Base-by-base conservation (phyloP, 2,329 filamentous ascomycete species). In the Fusarium domesticum region DNA sequence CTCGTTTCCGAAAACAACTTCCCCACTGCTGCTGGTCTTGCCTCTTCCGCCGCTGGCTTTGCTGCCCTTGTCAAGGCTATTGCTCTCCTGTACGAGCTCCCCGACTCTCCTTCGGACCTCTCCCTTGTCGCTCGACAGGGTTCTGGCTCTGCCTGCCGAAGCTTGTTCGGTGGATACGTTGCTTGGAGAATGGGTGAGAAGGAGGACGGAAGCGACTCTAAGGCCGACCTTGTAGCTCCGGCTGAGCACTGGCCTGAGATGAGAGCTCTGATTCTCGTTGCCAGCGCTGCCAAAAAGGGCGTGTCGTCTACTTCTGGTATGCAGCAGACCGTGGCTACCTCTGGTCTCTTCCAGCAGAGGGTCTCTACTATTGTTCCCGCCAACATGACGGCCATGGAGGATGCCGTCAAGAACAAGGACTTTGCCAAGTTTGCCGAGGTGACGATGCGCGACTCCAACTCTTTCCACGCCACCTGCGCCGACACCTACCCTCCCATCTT, bases 1-100 rank as follows among this genome's bases (percentile, higher is more conserved):
- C 85, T 98, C 55, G 90, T 96, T 44, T 93, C 88, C 45, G 87
- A 93, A 74, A 98, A 98, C 79, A 98, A 98, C 78, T 98, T 98
- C 78, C 93, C 93, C 52, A 98, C 93, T 3, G 93, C 93, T 18
- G 93, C 93, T 5, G 93, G 93, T 6, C 83, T 98, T 14, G 84
- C 84, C 4, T 85, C 80, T 15, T 87, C 83, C 0, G 84, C 83
- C 1, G 83, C 83, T 2, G 83, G 83, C 5, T 85, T 86, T 52
- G 83, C 83, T 3, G 83, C 83, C 16, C 71, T 86, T 6, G 83
- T 97, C 16, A 81, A 90, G 46, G 91, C 89, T 53, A 89, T 98
- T 58, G 93, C 93, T 28, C 81, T 97, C 67, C 80, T 98, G 32
- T 98, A 97, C 73, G 77, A 87, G 65, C 82, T 98, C 6, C 84